These are phyloP conservation scores for Phytophthora colocasiae DNA, from an alignment of 352 stramenopile genomes.

Conservation along the genomic window DNA sequence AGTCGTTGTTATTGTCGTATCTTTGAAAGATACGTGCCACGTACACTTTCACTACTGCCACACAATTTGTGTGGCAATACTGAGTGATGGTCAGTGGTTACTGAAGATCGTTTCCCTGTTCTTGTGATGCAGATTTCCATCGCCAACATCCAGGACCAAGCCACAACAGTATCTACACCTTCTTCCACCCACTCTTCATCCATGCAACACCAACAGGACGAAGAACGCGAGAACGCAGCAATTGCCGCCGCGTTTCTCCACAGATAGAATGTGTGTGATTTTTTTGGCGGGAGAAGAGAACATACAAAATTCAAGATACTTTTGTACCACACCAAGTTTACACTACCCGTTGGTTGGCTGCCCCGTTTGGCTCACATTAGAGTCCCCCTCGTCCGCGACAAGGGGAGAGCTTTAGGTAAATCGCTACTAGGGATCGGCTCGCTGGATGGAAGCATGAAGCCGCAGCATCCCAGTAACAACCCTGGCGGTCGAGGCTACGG, in stretches of 20 bases:
- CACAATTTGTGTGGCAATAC: not conserved
- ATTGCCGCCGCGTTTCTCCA: conserved; percentile 45
- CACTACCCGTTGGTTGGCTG: conserved; percentile 28
- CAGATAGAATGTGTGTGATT: conserved; percentile 5
- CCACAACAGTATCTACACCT: not conserved
- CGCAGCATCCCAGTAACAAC: conserved; percentile 47
- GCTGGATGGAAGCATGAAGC: conserved; percentile 68
- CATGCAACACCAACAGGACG: conserved; percentile 23
- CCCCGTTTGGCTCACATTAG: conserved; percentile 29
- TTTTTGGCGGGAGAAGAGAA: conserved; percentile 7
- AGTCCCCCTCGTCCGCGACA: conserved; percentile 27
- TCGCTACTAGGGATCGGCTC: conserved; percentile 8
- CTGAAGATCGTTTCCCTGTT: conserved; percentile 14
- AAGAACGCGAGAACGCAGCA: conserved; percentile 35
- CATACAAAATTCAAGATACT: conserved; percentile 32
- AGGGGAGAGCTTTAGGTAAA: conserved; percentile 45
- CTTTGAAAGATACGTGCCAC: conserved; percentile 31
- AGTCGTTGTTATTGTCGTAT: conserved; percentile 5
- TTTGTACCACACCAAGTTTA: conserved; percentile 23
- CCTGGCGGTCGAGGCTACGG: conserved; percentile 40
- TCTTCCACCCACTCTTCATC: not conserved
- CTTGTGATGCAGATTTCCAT: conserved; percentile 10
- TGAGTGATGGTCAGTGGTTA: conserved; percentile 38
- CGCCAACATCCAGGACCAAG: not conserved
- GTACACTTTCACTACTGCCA: not conserved